A percentile compares a stretch with the other conserved stretches of the same genome.
Evolutionary conservation across 371 early-diverging fungal genomes (phyloP).

Genomic region (Catenaria anguillulae): DNA sequence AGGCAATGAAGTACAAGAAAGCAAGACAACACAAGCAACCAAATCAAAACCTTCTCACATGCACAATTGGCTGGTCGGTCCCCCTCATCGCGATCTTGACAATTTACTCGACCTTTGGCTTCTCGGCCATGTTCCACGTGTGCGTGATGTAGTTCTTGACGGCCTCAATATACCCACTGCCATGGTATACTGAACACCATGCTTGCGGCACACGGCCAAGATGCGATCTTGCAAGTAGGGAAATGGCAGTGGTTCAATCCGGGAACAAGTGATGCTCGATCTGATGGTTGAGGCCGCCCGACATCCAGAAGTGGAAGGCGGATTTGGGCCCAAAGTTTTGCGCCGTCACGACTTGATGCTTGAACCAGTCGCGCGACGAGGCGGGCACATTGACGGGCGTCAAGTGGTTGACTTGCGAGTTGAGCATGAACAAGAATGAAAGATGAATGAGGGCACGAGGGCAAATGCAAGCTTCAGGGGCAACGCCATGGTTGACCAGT

Average conservation of each 20-base stretch:
- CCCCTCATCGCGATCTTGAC: too few species aligned
- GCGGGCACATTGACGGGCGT: neutral
- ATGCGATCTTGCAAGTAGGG: neutral
- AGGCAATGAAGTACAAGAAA: too few species aligned
- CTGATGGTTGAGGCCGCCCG: slow-evolving; percentile 1
- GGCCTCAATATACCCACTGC: neutral
- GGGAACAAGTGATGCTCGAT: neutral
- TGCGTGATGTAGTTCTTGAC: neutral
- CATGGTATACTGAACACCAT: neutral
- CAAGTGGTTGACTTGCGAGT: neutral
- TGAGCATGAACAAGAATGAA: neutral
- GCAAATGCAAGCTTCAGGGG: neutral
- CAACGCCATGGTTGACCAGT: neutral
- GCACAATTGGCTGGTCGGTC: too few species aligned
- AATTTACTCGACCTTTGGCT: neutral
- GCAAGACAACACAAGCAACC: too few species aligned
- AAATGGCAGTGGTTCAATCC: neutral
- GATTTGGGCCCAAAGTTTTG: neutral
- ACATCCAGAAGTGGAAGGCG: neutral
- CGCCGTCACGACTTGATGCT: neutral
- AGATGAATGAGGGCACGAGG: neutral
- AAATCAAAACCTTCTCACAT: too few species aligned
- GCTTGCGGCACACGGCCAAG: neutral
- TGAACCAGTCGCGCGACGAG: neutral
- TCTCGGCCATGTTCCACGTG: neutral